Evolutionary conservation across 805 yeast species (phyloP), one percentile per base, ranked within the genome.

Genomic region (Starmerella potacharoeniae): DNA sequence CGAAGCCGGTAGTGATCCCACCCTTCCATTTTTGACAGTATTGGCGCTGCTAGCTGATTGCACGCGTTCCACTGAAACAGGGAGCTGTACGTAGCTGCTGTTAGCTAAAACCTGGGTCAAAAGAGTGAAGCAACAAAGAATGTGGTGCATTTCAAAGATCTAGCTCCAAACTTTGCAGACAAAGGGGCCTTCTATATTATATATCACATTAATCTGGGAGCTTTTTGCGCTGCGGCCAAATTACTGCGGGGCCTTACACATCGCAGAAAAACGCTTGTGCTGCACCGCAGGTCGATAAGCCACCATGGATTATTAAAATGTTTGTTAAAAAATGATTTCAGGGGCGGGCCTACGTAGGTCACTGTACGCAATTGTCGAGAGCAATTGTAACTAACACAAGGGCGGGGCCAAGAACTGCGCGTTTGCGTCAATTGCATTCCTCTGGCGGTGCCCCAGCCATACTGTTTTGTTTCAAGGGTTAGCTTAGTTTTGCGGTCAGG

Each of bases 21-120:
- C 36, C 14, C 30, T 44, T 10, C 37, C 22, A 31, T 44, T 44
- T n/a, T 44, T 44, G 28, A 36, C 14, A 11, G 48, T 44, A 17
- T 44, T 44, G 8, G 48, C 48, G n/a, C 48, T 44, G 17, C 36
- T 31, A 5, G 36, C 48, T 6, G 48, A 31, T 13, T 30, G 17
- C 14, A 44, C 48, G 14, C 48, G 48, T 36, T 44, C 48, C 22
- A 44, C 48, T 30, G 48, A 44, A 30, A 44, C 48, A 7, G 48
- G 48, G 8, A 44, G 35, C 31, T 44, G 48, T n/a, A 44, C 5
- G 16, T 30, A 44, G 37, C 14, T 44, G 28, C 8, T n/a, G 13
- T 13, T 28, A 31, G 37, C 36, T n/a, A 44, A 13, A n/a, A 14
- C 48, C 14, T n/a, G 17, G 5, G 36, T n/a, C 31, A 44, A 31